Evolutionary conservation across 2,329 filamentous ascomycete genomes (phyloP), one percentile per base, ranked within the genome.

Genomic region (Microdochium trichocladiopsis): DNA sequence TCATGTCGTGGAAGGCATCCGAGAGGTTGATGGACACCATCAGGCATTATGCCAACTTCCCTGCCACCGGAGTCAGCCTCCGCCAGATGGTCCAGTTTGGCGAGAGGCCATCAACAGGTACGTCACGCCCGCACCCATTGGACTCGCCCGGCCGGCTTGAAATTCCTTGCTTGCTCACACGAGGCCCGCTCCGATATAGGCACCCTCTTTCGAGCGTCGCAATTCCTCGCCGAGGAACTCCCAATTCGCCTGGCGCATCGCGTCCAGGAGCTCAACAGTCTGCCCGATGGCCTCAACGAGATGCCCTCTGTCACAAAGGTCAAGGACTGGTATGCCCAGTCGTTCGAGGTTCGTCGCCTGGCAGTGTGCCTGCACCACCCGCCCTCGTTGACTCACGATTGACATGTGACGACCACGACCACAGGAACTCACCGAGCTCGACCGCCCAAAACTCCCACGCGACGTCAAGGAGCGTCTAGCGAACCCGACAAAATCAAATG

Each of bases 61-160:
- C 94, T 59, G 94, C 94, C 56, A 99, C 94, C 14, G 94, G 94
- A 64, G 89, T 95, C 63, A 96, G 92, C 69, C 79, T 99, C 72
- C 84, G 94, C 69, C 94, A 99, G 79, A 99, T 99, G 94, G 93
- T 97, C 54, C 93, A 97, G 71, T 97, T 97, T 70, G 93, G 93
- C 66, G 91, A 96, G 76, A 89, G 85, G 69, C 92, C 93, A 51
- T 96, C 92, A 16, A 89, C 86, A 62, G 90, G 90, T 94, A 76
- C 64, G 80, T 70, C 53, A 45, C n/a, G 25, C 28, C 52, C 48
- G 12, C 48, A n/a, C 21, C 23, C 36, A 43, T 51, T 48, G 18
- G 52, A 52, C 36, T 50, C 14, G 28, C 53, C 9, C 45, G 50
- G 31, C 51, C 49, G 22, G 50, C 56, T 50, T 50, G 50, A 52